Percentiles rank a stretch among this genome's conserved stretches.
Conservation (phyloP, 2,329 filamentous ascomycete species). For the Botrytis byssoidea region DNA sequence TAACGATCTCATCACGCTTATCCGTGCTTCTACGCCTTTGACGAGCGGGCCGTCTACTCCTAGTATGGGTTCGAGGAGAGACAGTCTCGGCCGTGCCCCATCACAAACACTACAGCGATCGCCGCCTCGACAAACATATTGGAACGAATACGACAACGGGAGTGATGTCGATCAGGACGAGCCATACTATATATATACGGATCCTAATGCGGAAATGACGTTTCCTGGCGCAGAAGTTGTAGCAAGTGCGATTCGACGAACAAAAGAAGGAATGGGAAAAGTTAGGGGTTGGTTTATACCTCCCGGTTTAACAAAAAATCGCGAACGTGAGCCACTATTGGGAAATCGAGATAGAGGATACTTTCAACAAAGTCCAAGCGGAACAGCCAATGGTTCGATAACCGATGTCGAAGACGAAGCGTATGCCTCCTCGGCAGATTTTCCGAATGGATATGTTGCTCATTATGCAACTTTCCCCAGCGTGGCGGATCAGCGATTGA, state of each 20-base stretch:
- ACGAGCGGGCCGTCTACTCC: constrained; percentile 31
- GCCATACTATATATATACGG: constrained; percentile 70
- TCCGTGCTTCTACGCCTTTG: constrained; percentile 45
- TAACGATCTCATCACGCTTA: constrained; percentile 48
- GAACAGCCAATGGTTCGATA: constrained; percentile 37
- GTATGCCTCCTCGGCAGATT: constrained; percentile 50
- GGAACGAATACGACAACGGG: constrained; percentile 85
- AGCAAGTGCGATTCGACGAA: constrained; percentile 51
- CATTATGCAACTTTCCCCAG: constrained; percentile 55
- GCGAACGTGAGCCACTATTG: constrained; percentile 33
- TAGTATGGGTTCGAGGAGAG: constrained; percentile 26
- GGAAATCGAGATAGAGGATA: constrained; percentile 28
- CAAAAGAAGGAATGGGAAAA: constrained; percentile 48
- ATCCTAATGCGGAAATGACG: constrained; percentile 59
- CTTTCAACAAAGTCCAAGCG: constrained; percentile 28
- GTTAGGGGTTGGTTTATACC: constrained; percentile 51
- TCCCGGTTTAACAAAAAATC: constrained; percentile 27
- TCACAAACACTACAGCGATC: constrained; percentile 1
- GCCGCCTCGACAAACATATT: constrained; percentile 50
- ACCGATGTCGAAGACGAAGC: constrained; percentile 50
- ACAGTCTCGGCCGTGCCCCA: constrained; percentile 23
- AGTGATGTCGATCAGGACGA: constrained; percentile 61
- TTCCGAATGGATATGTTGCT: constrained; percentile 52
- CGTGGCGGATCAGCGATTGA: constrained; percentile 50
- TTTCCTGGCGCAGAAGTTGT: constrained; percentile 57